Evolutionary conservation across 2,329 filamentous ascomycete species (phyloP).

Genomic region (Cercospora canescens): DNA sequence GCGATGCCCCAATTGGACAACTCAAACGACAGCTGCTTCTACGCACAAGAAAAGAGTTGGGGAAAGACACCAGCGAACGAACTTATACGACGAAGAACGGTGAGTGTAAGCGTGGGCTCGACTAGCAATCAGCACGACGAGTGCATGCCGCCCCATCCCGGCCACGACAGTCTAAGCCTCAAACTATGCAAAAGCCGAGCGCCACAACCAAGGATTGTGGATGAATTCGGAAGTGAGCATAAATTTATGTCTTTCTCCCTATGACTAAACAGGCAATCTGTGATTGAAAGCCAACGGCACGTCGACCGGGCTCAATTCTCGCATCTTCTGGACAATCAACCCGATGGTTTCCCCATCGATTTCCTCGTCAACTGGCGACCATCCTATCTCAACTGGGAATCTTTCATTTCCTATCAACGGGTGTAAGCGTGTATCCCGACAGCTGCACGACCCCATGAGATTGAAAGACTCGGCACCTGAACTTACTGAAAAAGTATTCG

Average conservation of each 20-base stretch:
- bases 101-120: too few species aligned
- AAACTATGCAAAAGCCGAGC: background rate
- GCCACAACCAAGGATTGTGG: background rate
- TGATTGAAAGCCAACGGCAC: background rate
- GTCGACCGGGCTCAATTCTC: background rate
- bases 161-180: background rate
- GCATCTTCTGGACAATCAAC: background rate
- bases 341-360: background rate
- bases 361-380: background rate
- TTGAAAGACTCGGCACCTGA: background rate
- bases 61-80: too few species aligned
- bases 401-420: background rate
- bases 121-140: too few species aligned
- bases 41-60: too few species aligned
- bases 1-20: background rate
- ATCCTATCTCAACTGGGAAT: background rate
- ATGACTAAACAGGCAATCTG: background rate
- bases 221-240: background rate
- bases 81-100: background rate
- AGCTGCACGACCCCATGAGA: too few species aligned
- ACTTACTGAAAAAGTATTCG: background rate
- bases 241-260: background rate
- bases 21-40: too few species aligned
- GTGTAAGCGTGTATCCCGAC: background rate
- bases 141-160: background rate